phyloP scores from a whole-genome alignment of 2,329 filamentous ascomycete species.

The Botrytis fragariae region DNA sequence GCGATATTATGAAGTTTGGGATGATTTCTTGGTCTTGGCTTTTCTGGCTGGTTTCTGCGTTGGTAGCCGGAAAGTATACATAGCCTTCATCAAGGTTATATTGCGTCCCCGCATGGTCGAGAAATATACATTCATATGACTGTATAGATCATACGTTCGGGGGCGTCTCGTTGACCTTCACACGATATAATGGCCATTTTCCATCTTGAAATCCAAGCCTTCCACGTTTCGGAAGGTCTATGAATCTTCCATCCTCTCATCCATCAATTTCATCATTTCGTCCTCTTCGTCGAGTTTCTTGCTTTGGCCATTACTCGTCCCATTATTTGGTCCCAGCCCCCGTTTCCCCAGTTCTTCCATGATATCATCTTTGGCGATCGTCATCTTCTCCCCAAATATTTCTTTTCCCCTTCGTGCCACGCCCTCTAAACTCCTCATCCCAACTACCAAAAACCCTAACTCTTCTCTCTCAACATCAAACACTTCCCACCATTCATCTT shows the following conservation, averaged over 20 bases:
- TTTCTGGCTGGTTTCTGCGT: background rate
- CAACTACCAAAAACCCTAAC: slow-evolving; percentile 87
- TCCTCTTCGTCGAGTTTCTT: background rate
- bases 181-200: no score
- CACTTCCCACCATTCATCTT: slow-evolving; percentile 93
- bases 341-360: slow-evolving; percentile 21
- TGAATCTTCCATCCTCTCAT: slow-evolving; percentile 29
- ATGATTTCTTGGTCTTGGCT: background rate
- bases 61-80: background rate
- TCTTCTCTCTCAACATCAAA: slow-evolving; percentile 96
- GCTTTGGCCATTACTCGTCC: background rate
- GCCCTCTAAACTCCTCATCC: slow-evolving; percentile 72
- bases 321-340: background rate
- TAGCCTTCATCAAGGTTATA: background rate
- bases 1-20: background rate
- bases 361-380: slow-evolving; percentile 31
- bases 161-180: background rate
- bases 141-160: background rate
- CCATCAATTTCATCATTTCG: slow-evolving; percentile 29
- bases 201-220: background rate
- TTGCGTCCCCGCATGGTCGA: background rate
- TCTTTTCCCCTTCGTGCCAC: slow-evolving; percentile 40
- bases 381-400: slow-evolving; percentile 31
- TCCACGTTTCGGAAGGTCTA: background rate
- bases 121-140: background rate